These are phyloP conservation scores for Aspergillus piperis DNA, from an alignment of 2,329 filamentous ascomycete genomes.

Conservation along the genomic window DNA sequence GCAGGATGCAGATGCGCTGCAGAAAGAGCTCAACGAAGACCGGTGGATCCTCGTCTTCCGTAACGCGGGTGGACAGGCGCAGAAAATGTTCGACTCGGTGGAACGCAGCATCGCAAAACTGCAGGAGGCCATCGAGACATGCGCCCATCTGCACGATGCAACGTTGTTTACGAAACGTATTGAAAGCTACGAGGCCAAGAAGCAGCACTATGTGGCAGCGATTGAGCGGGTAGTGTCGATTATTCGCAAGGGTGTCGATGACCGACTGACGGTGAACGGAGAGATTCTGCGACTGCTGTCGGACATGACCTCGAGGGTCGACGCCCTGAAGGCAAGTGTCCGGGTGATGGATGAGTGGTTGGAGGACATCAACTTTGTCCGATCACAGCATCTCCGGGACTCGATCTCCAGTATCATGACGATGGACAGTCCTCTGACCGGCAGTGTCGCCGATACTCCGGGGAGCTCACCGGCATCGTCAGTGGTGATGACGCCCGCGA, in stretches of 20 bases:
- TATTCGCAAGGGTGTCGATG: constrained; percentile 92
- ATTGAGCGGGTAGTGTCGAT: constrained; percentile 89
- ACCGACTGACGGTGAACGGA: constrained; percentile 93
- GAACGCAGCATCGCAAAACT: constrained; percentile 83
- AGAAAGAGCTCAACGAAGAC: constrained; percentile 90
- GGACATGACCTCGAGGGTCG: constrained; percentile 83
- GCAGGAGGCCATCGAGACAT: constrained; percentile 73
- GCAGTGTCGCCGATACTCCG: constrained; percentile 70
- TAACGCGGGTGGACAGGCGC: constrained; percentile 84
- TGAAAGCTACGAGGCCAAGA: constrained; percentile 93
- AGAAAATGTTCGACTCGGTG: constrained; percentile 96
- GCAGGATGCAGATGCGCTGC: constrained; percentile 82
- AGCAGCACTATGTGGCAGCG: constrained; percentile 87
- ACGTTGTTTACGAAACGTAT: constrained; percentile 75
- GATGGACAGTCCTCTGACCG: constrained; percentile 71
- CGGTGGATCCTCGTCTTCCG: constrained; percentile 95
- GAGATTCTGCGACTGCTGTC: constrained; percentile 85
- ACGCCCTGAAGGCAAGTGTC: constrained; percentile 73
- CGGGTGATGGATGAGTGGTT: constrained; percentile 72
- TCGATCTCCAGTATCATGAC: constrained; percentile 91
- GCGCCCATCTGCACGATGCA: constrained; percentile 71
- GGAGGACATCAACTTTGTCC: constrained; percentile 66
- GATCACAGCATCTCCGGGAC: constrained; percentile 78
- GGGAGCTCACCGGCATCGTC: constrained; percentile 72
- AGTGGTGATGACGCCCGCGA: constrained; percentile 57